Evolutionary conservation across 2,329 filamentous ascomycete species (phyloP).

Genomic region (Hortaea werneckii): DNA sequence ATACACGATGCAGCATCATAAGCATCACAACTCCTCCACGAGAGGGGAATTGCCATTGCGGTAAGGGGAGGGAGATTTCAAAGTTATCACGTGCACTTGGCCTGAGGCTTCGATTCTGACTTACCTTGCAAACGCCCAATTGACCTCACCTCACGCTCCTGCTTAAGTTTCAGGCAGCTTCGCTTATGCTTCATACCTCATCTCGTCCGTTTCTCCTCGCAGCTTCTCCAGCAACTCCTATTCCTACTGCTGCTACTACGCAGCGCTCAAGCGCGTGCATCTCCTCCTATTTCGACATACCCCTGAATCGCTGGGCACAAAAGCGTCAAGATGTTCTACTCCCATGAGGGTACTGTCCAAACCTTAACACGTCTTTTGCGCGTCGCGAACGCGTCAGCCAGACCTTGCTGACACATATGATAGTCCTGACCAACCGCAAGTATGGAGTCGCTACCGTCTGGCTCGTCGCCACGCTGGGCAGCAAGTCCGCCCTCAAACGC

Average conservation of each 20-base stretch:
- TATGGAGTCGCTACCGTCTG: conserved; percentile 94
- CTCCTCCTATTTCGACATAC: neutral
- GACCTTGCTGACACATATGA: conserved; percentile 1
- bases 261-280: neutral
- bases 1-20: too few species aligned
- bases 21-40: too few species aligned
- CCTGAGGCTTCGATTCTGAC: neutral
- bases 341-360: conserved; percentile 63
- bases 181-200: too few species aligned
- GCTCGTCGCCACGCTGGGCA: conserved; percentile 82
- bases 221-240: neutral
- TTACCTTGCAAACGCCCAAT: neutral
- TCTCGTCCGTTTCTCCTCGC: neutral
- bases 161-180: neutral
- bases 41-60: too few species aligned
- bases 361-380: conserved; percentile 3
- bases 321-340: conserved; percentile 68
- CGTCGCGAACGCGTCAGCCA: neutral
- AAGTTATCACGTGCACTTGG: neutral
- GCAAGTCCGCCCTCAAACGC: conserved; percentile 58
- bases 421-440: conserved; percentile 71
- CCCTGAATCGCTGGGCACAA: neutral
- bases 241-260: too few species aligned
- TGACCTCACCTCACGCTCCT: neutral
- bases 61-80: too few species aligned